Percentiles rank a stretch among this genome's conserved stretches.
These are phyloP conservation scores for Tulasnella sp. DNA, from an alignment of 768 basidiomycete genomes.

Conservation along the genomic window DNA sequence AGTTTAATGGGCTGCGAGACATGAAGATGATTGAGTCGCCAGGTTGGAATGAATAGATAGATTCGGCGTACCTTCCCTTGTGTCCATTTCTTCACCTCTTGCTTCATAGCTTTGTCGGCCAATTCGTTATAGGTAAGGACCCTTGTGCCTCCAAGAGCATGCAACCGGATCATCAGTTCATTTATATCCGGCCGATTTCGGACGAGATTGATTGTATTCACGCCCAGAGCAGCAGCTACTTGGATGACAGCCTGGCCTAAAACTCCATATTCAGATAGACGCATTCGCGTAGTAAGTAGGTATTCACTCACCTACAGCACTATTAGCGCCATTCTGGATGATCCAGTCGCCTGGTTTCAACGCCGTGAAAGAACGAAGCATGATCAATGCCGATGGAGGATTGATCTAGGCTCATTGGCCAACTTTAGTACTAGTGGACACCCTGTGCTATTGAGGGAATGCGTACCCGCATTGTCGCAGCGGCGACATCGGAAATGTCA, in stretches of 20 bases:
- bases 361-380: constrained; percentile 66
- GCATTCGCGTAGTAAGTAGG: not conserved
- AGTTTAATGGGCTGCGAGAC: constrained; percentile 41
- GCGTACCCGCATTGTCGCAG: constrained; percentile 69
- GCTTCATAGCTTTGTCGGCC: constrained; percentile 49
- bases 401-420: constrained; percentile 55
- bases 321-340: constrained; percentile 82
- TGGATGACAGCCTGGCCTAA: constrained; percentile 82
- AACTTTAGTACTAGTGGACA: not conserved
- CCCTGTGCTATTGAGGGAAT: not conserved
- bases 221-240: constrained; percentile 63
- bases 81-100: constrained; percentile 61
- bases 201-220: constrained; percentile 79
- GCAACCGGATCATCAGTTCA: constrained; percentile 49
- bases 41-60: not conserved
- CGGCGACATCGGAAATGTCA: constrained; percentile 54
- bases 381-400: constrained; percentile 76
- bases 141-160: constrained; percentile 64
- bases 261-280: not conserved
- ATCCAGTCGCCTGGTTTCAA: constrained; percentile 72
- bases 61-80: constrained; percentile 49
- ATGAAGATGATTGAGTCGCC: not conserved
- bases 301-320: constrained; percentile 53
- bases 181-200: constrained; percentile 62
- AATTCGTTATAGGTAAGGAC: constrained; percentile 77